phyloP scores from a whole-genome alignment of 371 early-diverging fungal genomes.

The Lichtheimia ornata region DNA sequence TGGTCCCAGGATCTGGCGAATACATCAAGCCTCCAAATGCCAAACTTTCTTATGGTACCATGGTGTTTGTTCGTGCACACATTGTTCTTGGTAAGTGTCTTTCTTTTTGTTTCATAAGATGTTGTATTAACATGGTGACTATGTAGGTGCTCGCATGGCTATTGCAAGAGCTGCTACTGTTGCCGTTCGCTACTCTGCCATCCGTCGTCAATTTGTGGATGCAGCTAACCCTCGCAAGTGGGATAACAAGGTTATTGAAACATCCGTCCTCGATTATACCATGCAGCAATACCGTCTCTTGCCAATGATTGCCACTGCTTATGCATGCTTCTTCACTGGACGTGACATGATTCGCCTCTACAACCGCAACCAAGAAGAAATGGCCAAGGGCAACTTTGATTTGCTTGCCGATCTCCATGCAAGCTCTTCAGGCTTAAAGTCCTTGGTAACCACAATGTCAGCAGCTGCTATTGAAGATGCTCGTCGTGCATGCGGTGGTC shows the following conservation, averaged over 20 bases:
- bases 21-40: constrained; percentile 69
- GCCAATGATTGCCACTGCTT: constrained; percentile 71
- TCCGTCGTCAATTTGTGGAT: constrained; percentile 56
- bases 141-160: constrained; percentile 37
- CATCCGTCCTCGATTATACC: constrained; percentile 77
- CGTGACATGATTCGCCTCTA: constrained; percentile 66
- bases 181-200: constrained; percentile 50
- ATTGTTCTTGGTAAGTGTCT: constrained; percentile 52
- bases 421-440: constrained; percentile 83
- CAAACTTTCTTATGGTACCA: constrained; percentile 78
- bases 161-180: constrained; percentile 59
- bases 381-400: constrained; percentile 53
- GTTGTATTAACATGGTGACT: neutral
- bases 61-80: constrained; percentile 73
- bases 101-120: neutral
- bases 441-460: constrained; percentile 75
- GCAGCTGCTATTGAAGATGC: constrained; percentile 78
- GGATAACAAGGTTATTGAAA: constrained; percentile 50
- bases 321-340: constrained; percentile 73
- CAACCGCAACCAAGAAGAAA: constrained; percentile 55
- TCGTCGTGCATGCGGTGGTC: constrained; percentile 80
- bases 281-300: constrained; percentile 78
- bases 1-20: constrained; percentile 64
- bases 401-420: constrained; percentile 84
- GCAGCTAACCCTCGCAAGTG: constrained; percentile 46